Base-by-base conservation (phyloP, 305 asterid species). In the Fraxinus xanthoxyloides region DNA sequence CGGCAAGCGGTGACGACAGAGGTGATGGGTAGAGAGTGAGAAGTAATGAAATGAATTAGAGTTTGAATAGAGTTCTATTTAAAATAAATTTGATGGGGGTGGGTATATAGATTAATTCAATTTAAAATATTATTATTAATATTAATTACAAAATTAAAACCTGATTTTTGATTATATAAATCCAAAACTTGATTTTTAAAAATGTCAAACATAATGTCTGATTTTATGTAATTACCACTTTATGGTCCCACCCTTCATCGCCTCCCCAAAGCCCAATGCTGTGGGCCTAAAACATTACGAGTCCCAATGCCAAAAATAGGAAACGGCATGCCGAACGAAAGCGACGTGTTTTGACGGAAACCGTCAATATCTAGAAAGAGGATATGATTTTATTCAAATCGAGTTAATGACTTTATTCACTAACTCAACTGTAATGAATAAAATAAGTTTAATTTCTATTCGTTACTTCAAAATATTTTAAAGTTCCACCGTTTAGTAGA, bases 261-360 rank as follows among this genome's bases (percentile, higher is more conserved):
- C n/a, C 56, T 3, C 56, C 19, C n/a, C 56, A 46, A 13, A 46
- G 56, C 56, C 54, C 54, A 46, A 46, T 46, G 56, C 56, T 0
- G 56, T 46, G 56, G 56, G 2, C 56, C 56, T 15, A 51, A 51
- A 51, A 43, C 30, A 36, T 80, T 15, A 7, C 82, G 81, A 35
- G 43, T 84, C 82, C 84, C 86, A 19, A 80, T 80, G 63, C 70
- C 5, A 38, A 79, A 24, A 0, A 73, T 78, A 73, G 79, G 40
- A 78, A 83, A 75, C 82, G 80, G 70, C 78, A 35, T 54, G 79
- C 84, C 15, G 15, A 40, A 24, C 4, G 81, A 23, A 17, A 36
- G 35, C 8, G 61, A 51, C 61, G 0, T 17, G 61, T 43, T 17
- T 51, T 51, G 77, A 72, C 77, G 48, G 51, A 36, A 5, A 72